These are phyloP conservation scores for Zea luxurians DNA, from an alignment of 176 grass and related monocot genomes.

Conservation along the genomic window DNA sequence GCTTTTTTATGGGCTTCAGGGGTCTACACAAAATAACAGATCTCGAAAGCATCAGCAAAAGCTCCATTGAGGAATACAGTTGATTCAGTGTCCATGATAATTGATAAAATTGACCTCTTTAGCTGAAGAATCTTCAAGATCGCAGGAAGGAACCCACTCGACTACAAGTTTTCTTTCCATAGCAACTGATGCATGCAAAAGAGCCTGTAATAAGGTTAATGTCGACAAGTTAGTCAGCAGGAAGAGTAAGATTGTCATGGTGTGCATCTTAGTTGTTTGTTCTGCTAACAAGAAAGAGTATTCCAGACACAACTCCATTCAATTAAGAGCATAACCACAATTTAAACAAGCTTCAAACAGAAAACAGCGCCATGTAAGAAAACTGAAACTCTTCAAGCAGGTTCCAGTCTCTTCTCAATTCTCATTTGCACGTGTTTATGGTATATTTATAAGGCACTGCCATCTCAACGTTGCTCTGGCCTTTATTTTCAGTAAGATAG, in stretches of 20 bases:
- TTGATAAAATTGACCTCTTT: conserved; percentile 68
- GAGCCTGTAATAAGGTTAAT: conserved; percentile 56
- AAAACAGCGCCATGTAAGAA: not conserved
- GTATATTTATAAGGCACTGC: not conserved
- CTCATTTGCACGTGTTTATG: not conserved
- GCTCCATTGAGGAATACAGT: conserved; percentile 31
- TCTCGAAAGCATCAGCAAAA: conserved; percentile 26
- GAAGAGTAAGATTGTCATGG: conserved; percentile 14
- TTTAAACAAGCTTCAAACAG: not conserved
- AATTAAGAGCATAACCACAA: not conserved
- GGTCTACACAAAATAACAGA: conserved; percentile 54
- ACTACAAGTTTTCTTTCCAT: conserved; percentile 87
- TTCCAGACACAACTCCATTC: not conserved
- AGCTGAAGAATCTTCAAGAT: conserved; percentile 79
- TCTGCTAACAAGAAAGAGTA: not conserved
- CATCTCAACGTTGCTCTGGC: not conserved
- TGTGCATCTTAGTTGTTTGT: not conserved
- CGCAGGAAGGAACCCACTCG: conserved; percentile 83
- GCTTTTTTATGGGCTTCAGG: conserved; percentile 75
- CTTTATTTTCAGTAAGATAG: not conserved
- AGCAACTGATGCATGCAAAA: conserved; percentile 87
- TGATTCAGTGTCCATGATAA: conserved; percentile 20
- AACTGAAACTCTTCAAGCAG: not conserved
- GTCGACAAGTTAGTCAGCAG: conserved; percentile 31
- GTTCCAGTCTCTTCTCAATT: not conserved